Evolutionary conservation across 2,329 filamentous ascomycete species (phyloP).

Genomic region (Colletotrichum eremochloae): DNA sequence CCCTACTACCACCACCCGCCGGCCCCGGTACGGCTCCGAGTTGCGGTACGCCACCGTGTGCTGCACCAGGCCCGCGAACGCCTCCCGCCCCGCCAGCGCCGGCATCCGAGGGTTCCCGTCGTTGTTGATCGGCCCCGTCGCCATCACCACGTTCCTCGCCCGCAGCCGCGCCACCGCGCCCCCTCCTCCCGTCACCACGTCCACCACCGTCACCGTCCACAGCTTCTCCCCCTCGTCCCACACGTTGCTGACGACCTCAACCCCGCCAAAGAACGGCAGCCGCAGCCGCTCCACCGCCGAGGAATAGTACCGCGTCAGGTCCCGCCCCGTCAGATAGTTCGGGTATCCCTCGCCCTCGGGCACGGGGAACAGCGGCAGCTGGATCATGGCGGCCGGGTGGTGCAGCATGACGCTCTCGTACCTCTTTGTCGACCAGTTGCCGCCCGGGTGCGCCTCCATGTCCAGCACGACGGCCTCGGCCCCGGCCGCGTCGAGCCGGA

Average conservation of each 20-base stretch:
- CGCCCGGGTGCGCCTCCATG: conserved; percentile 13
- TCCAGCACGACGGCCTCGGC: conserved; percentile 22
- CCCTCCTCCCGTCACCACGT: background rate
- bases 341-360: conserved; percentile 15
- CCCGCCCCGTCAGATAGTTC: background rate
- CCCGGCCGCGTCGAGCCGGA: conserved; percentile 24
- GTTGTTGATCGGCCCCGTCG: too few species aligned
- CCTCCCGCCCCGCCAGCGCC: conserved; percentile 53
- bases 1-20: conserved; percentile 62
- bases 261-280: conserved; percentile 32
- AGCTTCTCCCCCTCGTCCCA: conserved; percentile 9
- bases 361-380: conserved; percentile 31
- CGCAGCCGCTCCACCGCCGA: conserved; percentile 23
- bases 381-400: conserved; percentile 25
- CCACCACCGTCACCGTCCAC: conserved; percentile 5
- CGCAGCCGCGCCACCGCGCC: conserved; percentile 46
- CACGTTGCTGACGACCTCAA: conserved; percentile 4
- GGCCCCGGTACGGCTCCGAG: conserved; percentile 46
- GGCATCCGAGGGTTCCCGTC: conserved; percentile 55
- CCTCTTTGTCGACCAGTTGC: conserved; percentile 27
- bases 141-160: conserved; percentile 60
- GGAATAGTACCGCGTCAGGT: conserved; percentile 17
- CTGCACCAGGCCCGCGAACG: conserved; percentile 58
- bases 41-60: conserved; percentile 60
- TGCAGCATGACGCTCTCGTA: conserved; percentile 30